A percentile compares a stretch with the other conserved stretches of the same genome.
Conservation (phyloP, 2,329 filamentous ascomycete genomes). For the Fusarium chaquense region DNA sequence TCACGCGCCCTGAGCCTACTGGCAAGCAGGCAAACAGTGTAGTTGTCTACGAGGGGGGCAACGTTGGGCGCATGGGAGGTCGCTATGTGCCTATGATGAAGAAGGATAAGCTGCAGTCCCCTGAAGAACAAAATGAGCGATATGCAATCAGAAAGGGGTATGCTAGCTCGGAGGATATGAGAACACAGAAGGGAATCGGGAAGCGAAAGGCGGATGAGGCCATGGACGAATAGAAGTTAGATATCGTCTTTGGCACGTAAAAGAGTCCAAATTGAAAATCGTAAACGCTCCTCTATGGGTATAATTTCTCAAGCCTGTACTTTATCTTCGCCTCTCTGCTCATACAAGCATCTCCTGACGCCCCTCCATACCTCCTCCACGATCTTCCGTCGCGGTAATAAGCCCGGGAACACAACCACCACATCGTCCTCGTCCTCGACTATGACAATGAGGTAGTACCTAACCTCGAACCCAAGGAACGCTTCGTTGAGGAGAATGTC, state of each 20-base stretch:
- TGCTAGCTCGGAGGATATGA: slow-evolving; percentile 63
- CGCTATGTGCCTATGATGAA: slow-evolving; percentile 68
- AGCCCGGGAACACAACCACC: slow-evolving; percentile 91
- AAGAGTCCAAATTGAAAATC: slow-evolving; percentile 8
- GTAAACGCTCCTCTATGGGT: slow-evolving; percentile 11
- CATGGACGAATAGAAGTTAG: slow-evolving; percentile 40
- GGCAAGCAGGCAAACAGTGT: slow-evolving; percentile 45
- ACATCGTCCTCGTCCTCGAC: slow-evolving; percentile 89
- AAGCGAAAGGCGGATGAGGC: slow-evolving; percentile 48
- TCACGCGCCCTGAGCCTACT: slow-evolving; percentile 25
- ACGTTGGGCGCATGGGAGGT: slow-evolving; percentile 63
- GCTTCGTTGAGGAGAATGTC: slow-evolving; percentile 97
- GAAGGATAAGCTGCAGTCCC: slow-evolving; percentile 61
- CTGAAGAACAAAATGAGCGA: slow-evolving; percentile 69
- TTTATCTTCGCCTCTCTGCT: slow-evolving; percentile 52
- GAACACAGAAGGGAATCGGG: slow-evolving; percentile 50
- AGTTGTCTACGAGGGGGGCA: slow-evolving; percentile 67
- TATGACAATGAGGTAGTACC: slow-evolving; percentile 89
- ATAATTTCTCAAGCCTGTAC: slow-evolving; percentile 29
- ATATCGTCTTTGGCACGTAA: slow-evolving; percentile 11
- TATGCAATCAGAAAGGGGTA: slow-evolving; percentile 73
- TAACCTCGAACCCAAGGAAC: slow-evolving; percentile 90
- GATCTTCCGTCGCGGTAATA: slow-evolving; percentile 79
- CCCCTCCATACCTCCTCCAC: slow-evolving; percentile 94
- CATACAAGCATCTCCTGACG: slow-evolving; percentile 83